Percentiles rank a stretch among this genome's conserved stretches.
Evolutionary conservation across 257 asterid species (phyloP).

Genomic region (Scutellaria galericulata): DNA sequence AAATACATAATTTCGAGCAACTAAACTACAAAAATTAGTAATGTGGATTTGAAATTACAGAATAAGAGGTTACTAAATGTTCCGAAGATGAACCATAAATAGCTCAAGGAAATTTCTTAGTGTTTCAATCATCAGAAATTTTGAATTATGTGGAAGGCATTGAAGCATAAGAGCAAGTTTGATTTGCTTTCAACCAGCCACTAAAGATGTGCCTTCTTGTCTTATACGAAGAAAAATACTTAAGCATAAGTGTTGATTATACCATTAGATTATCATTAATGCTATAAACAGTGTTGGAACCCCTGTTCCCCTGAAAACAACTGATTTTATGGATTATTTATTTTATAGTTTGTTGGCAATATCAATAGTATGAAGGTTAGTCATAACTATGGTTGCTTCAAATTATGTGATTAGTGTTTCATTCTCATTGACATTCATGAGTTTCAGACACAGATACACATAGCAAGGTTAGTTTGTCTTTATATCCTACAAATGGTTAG

Average conservation of each 20-base stretch:
- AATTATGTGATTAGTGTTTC: background rate
- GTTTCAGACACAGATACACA: background rate
- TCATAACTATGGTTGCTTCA: background rate
- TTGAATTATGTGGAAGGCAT: background rate
- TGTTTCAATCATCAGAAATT: no score
- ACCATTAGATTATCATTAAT: background rate
- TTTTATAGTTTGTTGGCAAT: background rate
- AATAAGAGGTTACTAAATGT: background rate
- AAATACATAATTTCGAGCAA: conserved; percentile 5
- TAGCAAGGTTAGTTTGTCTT: no score
- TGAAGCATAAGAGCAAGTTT: background rate
- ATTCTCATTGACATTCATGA: background rate
- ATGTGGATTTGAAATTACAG: background rate
- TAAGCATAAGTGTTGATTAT: background rate
- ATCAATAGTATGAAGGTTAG: background rate
- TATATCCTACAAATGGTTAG: no score
- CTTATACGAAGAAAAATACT: background rate
- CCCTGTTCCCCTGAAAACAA: background rate
- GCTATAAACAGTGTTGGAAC: background rate
- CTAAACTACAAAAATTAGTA: background rate
- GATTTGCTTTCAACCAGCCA: background rate
- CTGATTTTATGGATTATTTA: background rate
- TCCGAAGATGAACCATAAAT: background rate
- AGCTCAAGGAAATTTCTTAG: no score
- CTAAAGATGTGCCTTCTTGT: background rate